Evolutionary conservation across 1,139 yeast species (phyloP).

Genomic region (Sugiyamaella castrensis): DNA sequence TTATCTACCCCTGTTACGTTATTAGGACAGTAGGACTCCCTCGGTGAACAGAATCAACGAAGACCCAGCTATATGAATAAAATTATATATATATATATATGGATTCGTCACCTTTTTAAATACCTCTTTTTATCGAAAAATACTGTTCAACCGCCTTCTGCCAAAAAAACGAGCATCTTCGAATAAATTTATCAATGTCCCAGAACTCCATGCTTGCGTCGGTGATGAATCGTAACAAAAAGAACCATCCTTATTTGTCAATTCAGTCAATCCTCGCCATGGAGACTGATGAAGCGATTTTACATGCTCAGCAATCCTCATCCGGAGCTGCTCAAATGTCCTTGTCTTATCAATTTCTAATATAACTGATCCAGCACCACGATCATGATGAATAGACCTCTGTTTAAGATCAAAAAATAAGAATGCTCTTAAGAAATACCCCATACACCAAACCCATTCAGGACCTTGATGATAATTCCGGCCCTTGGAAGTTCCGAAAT

Average conservation of each 20-base stretch:
- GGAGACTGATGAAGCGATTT: constrained; percentile 68
- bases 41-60: too few species aligned
- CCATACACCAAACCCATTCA: constrained; percentile 94
- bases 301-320: constrained; percentile 61
- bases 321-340: constrained; percentile 44
- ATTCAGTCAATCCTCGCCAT: constrained; percentile 93
- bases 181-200: constrained; percentile 78
- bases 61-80: too few species aligned
- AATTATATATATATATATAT: too few species aligned
- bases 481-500: constrained; percentile 92
- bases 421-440: constrained; percentile 81
- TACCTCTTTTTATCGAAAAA: background rate
- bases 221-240: constrained; percentile 86
- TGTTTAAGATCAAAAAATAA: constrained; percentile 49
- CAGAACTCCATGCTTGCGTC: constrained; percentile 94
- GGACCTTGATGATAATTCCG: constrained; percentile 98
- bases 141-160: background rate
- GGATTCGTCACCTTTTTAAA: background rate
- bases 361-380: constrained; percentile 2
- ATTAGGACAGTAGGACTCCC: too few species aligned
- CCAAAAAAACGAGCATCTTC: constrained; percentile 44
- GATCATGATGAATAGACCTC: constrained; percentile 12
- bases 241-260: constrained; percentile 84
- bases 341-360: constrained; percentile 28
- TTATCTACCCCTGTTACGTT: too few species aligned